Evolutionary conservation across 805 yeast species (phyloP).

Genomic region (Saccharomycopsis olivae): DNA sequence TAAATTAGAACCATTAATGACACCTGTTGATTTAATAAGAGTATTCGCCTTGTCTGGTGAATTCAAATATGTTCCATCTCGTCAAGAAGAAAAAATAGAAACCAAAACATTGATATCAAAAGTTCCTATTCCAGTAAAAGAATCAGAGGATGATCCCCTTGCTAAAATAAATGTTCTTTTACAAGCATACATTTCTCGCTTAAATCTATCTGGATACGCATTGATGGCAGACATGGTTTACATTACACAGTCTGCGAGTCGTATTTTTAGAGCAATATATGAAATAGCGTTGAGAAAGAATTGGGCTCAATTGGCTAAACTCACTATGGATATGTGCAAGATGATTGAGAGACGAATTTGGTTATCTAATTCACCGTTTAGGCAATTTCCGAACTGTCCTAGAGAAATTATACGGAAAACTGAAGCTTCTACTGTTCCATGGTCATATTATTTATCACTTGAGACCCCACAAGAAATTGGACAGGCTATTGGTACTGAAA

Average conservation of each 20-base stretch:
- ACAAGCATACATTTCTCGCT: slow-evolving; percentile 77
- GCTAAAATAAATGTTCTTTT: slow-evolving; percentile 73
- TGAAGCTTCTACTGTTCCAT: slow-evolving; percentile 76
- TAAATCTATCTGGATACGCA: slow-evolving; percentile 79
- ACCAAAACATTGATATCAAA: slow-evolving; percentile 53
- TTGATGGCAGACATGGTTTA: slow-evolving; percentile 88
- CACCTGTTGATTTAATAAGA: slow-evolving; percentile 65
- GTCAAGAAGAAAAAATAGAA: slow-evolving; percentile 80
- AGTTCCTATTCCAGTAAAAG: slow-evolving; percentile 83
- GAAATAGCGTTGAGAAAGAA: slow-evolving; percentile 62
- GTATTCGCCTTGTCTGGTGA: slow-evolving; percentile 78
- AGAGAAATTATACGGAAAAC: slow-evolving; percentile 56
- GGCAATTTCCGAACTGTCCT: slow-evolving; percentile 74
- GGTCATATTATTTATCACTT: slow-evolving; percentile 64
- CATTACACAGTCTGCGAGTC: slow-evolving; percentile 85
- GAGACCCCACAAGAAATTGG: slow-evolving; percentile 66
- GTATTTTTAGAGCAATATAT: slow-evolving; percentile 75
- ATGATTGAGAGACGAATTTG: slow-evolving; percentile 77
- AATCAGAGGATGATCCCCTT: slow-evolving; percentile 52
- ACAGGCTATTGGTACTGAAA: slow-evolving; percentile 65
- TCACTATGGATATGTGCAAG: slow-evolving; percentile 55
- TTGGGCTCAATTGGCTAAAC: slow-evolving; percentile 58
- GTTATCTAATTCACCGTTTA: slow-evolving; percentile 74
- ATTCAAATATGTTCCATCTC: slow-evolving; percentile 70
- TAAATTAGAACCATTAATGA: slow-evolving; percentile 51